Base-by-base conservation (phyloP, 768 basidiomycete species). In the Suillus subluteus region DNA sequence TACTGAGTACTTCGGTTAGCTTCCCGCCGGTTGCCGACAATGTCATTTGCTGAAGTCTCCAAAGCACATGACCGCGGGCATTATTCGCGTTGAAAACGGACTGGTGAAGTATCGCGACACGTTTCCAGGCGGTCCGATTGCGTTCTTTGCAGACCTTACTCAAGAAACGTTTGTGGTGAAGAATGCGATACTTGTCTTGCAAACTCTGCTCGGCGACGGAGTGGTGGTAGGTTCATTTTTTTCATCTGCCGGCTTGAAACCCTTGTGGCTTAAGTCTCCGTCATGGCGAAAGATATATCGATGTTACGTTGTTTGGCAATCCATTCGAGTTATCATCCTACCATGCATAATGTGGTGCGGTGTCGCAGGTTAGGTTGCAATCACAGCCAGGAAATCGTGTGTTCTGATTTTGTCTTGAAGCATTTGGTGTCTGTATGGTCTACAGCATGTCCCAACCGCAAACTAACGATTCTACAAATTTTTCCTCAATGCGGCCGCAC, bases 91-190 rank as follows among this genome's bases (percentile, higher is more conserved):
- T 5, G 26, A 68, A 62, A 50, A 66, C 3, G 75, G 73, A 6
- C 66, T 75, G 6, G 66, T 76, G 12, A 41, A 26, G 26, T 62
- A 69, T 56, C 68, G 74, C 9, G 68, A 71, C 50, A 67, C 58
- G 5, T 66, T 62, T 21, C 71, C 68, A 9, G 73, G 73, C 4
- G 74, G 75, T 2, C 72, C 75, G 4, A 5, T 62, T 12, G 73
- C 68, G 1, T 75, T 66, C 62, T 75, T 76, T 59, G 69, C 68
- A 1, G 68, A 71, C 54, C 48, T 66, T 7, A 66, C 67, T 23
- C 61, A 77, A 46, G 58, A 54, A 7, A 71, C 71, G 2, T 74
- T 73, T 62, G 65, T 75, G 35, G 70, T 71, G 52, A 73, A 74
- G 54, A 72, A 70, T 61, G 67, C 63, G 4, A 55, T 75, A 8